Conservation (phyloP, 2,329 filamentous ascomycete genomes). For the Dryadomyces sulphureus region DNA sequence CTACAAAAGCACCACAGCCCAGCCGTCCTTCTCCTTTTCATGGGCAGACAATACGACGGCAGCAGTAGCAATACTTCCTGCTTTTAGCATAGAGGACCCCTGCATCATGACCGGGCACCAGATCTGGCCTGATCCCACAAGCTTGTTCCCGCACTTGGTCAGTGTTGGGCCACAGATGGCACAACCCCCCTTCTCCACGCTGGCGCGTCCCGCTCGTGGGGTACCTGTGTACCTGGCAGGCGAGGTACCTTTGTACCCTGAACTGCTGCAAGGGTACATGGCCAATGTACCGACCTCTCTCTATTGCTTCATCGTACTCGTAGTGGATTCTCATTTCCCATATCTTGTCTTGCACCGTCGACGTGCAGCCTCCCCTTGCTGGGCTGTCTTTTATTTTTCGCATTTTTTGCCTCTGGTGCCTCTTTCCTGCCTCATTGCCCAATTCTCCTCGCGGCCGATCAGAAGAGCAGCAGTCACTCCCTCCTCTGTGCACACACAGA, state of each 20-base stretch:
- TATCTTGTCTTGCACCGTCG: not conserved
- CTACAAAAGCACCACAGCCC: not conserved
- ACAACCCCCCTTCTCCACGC: not conserved
- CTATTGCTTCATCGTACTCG: not conserved
- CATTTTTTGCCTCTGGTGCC: not conserved
- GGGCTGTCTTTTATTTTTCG: not conserved
- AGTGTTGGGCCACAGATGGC: not conserved
- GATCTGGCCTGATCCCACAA: not conserved
- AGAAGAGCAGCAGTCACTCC: too few relatives aligned
- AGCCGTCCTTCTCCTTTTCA: not conserved
- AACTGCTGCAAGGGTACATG: too few relatives aligned
- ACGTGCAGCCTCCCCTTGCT: not conserved
- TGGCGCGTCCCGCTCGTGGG: not conserved
- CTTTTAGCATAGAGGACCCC: too few relatives aligned
- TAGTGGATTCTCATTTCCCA: conserved; percentile 2
- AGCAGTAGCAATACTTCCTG: too few relatives aligned
- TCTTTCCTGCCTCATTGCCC: too few relatives aligned
- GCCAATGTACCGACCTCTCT: too few relatives aligned
- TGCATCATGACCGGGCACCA: not conserved
- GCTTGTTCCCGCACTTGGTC: not conserved
- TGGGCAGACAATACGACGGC: too few relatives aligned
- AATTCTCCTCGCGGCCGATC: too few relatives aligned
- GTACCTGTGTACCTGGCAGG: too few relatives aligned
- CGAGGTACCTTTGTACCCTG: too few relatives aligned
- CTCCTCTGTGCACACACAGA: not conserved